Evolutionary conservation across 345 rosid species (phyloP).

Genomic region (Citrus australasica): DNA sequence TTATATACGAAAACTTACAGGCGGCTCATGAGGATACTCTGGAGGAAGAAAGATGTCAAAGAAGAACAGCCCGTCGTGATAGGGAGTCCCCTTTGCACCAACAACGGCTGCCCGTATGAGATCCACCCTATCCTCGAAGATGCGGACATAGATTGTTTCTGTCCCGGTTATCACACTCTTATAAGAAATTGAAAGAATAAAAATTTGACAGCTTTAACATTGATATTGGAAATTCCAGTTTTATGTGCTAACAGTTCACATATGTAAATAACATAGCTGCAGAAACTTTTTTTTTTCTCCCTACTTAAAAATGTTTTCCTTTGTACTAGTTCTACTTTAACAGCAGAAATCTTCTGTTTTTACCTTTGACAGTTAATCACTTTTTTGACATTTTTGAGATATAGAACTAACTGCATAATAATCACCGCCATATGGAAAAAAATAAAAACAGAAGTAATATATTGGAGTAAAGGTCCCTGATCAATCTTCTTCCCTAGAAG

Average conservation of each 20-base stretch:
- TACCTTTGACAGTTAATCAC: background rate
- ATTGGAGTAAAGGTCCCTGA: background rate
- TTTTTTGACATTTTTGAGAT: background rate
- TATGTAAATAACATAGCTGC: background rate
- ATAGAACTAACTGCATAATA: too few species aligned
- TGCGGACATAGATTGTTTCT: constrained; percentile 83
- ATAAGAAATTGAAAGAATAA: background rate
- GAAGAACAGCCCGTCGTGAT: constrained; percentile 90
- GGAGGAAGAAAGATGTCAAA: constrained; percentile 85
- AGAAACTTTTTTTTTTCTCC: background rate
- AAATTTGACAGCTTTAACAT: background rate
- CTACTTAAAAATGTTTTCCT: background rate
- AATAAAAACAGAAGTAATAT: background rate
- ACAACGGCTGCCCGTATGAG: constrained; percentile 78
- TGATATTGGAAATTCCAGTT: background rate
- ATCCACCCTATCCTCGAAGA: constrained; percentile 84
- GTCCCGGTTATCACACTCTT: constrained; percentile 14
- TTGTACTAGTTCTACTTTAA: background rate
- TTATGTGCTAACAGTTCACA: background rate
- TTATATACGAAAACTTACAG: constrained; percentile 50
- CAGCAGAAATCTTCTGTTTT: background rate
- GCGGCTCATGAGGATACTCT: constrained; percentile 84
- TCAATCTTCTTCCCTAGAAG: background rate
- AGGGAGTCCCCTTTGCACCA: constrained; percentile 89
- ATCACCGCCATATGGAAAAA: background rate